phyloP scores from a whole-genome alignment of 2,329 filamentous ascomycete species.

The Curvularia spicifera region DNA sequence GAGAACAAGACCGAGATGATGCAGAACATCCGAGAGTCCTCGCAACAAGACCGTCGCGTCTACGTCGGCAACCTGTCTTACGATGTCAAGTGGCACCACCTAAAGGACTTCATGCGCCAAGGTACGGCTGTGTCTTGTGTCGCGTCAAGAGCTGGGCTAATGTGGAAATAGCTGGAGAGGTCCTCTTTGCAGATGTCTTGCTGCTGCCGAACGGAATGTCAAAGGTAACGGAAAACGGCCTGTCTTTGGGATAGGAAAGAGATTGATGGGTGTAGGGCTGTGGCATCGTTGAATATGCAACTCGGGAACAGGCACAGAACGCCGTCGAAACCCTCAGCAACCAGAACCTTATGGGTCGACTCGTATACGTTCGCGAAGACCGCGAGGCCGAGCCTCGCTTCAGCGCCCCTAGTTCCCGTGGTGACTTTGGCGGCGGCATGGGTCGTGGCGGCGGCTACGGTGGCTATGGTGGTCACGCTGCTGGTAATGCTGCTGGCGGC shows the following conservation, averaged over 20 bases:
- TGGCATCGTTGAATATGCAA: conserved; percentile 99
- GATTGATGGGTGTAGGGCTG: conserved; percentile 99
- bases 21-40: conserved; percentile 89
- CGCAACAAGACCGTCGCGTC: conserved; percentile 98
- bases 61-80: conserved; percentile 99
- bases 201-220: conserved; percentile 99
- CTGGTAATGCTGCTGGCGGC: conserved; percentile 63
- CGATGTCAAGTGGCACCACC: conserved; percentile 99
- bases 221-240: conserved; percentile 99
- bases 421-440: conserved; percentile 52
- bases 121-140: conserved; percentile 65
- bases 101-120: conserved; percentile 99
- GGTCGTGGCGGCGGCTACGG: conserved; percentile 54
- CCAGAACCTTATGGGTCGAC: conserved; percentile 96
- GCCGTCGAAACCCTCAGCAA: conserved; percentile 98
- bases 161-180: conserved; percentile 81
- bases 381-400: conserved; percentile 98
- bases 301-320: conserved; percentile 97
- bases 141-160: conserved; percentile 41
- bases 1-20: conserved; percentile 97
- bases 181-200: conserved; percentile 99
- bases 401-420: conserved; percentile 68
- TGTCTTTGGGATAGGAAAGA: conserved; percentile 85
- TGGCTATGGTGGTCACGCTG: conserved; percentile 55
- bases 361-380: conserved; percentile 98